Evolutionary conservation across 164 flowering plant genomes (phyloP).

Genomic region (Magnolia changhungtana): DNA sequence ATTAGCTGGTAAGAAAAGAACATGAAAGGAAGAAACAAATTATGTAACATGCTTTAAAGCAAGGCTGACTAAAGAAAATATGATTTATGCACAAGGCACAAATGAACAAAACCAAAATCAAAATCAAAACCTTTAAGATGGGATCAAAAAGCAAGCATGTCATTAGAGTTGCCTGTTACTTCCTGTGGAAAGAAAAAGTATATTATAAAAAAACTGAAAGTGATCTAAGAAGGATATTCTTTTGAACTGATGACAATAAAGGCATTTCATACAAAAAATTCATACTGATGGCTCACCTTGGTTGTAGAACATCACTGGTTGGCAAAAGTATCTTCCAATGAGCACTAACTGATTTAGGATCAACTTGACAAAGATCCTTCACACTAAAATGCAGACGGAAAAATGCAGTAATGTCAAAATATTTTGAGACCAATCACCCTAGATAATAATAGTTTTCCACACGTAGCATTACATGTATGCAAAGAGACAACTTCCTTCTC

Average conservation of each 20-base stretch:
- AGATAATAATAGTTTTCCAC: too few species aligned
- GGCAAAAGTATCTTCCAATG: conserved; percentile 92
- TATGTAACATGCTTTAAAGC: not conserved
- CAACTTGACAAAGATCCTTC: conserved; percentile 90
- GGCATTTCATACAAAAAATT: not conserved
- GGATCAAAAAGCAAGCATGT: conserved; percentile 93
- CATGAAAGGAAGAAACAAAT: not conserved
- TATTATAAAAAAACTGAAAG: not conserved
- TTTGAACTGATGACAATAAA: too few species aligned
- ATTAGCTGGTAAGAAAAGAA: not conserved
- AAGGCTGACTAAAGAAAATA: conserved; percentile 6
- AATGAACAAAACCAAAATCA: not conserved
- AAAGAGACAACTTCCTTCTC: conserved; percentile 52
- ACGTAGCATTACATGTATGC: conserved; percentile 59
- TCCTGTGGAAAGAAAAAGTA: conserved; percentile 44
- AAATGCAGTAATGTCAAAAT: too few species aligned
- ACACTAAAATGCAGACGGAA: conserved; percentile 13
- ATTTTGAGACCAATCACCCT: not conserved
- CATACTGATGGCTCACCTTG: conserved; percentile 42
- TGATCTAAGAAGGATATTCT: not conserved
- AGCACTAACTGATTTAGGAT: conserved; percentile 64
- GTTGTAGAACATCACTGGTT: conserved; percentile 68
- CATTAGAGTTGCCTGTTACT: conserved; percentile 74
- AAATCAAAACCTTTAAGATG: conserved; percentile 50
- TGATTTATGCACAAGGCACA: not conserved